phyloP scores from a whole-genome alignment of 2,329 filamentous ascomycete genomes.

The Penicillium sp. region DNA sequence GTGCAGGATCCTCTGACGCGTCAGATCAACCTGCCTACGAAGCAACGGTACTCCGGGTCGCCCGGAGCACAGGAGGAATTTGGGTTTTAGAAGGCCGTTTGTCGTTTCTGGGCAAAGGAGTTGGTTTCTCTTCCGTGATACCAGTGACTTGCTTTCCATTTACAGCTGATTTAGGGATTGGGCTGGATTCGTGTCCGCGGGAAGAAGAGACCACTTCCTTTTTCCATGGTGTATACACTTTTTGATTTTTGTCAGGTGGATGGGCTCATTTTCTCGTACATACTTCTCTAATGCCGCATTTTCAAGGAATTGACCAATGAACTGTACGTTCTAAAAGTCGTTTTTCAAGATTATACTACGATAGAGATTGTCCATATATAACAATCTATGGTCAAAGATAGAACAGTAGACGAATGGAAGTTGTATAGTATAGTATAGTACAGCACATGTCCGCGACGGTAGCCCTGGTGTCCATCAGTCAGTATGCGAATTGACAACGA shows the following conservation, averaged over 20 bases:
- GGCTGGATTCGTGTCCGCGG: constrained; percentile 1
- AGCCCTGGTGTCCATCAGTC: constrained; percentile 56
- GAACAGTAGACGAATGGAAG: constrained; percentile 12
- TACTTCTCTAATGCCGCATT: constrained; percentile 16
- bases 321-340: neutral
- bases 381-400: neutral
- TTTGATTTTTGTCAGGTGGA: constrained; percentile 7
- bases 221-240: constrained; percentile 14
- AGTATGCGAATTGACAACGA: constrained; percentile 35
- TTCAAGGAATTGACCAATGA: constrained; percentile 1
- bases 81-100: constrained; percentile 13
- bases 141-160: constrained; percentile 24
- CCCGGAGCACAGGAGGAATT: constrained; percentile 5
- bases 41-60: constrained; percentile 6
- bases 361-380: neutral
- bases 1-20: neutral
- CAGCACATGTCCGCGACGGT: constrained; percentile 73
- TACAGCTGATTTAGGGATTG: constrained; percentile 16
- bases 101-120: constrained; percentile 24
- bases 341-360: neutral
- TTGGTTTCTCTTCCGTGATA: constrained; percentile 28
- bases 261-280: constrained; percentile 14
- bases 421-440: constrained; percentile 21
- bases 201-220: neutral
- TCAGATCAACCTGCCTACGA: constrained; percentile 8